Evolutionary conservation across 1,284 basidiomycete genomes (phyloP), one percentile per base, ranked within the genome.

Genomic region (Fomitopsis betulina): DNA sequence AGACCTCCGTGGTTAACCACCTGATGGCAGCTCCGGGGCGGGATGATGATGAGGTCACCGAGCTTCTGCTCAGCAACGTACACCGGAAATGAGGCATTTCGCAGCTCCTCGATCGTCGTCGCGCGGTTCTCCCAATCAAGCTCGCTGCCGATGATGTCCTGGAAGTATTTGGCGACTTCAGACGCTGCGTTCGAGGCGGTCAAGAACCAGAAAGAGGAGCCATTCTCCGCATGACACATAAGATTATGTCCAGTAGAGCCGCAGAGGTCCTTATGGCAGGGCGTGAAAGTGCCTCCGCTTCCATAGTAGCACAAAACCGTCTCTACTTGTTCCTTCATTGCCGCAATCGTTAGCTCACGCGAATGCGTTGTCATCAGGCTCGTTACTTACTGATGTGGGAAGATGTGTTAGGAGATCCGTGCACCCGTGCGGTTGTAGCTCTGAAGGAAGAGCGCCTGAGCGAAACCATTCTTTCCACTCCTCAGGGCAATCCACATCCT

Each of bases 161-260:
- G 82, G 62, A 92, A 90, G 67, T 85, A 88, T 42, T 75, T 68
- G 0, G 81, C 75, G 6, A 80, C 86, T 12, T 66, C 67, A 9
- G 77, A 72, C 9, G 86, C 82, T 57, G 76, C 78, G 0, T 78
- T 74, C 42, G 83, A 77, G 55, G 78, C 74, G 2, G 90, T 90
- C 87, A 92, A 89, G 70, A 92, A 91, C 89, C 89, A 92, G 66
- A 84, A 89, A 1, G 89, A 85, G 1, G 84, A 86, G 0, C 85
- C 77, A 27, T 83, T 73, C 65, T 89, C 87, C 0, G 89, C 82
- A 65, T 86, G 85, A 64, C 84, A 86, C 90, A 92, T 91, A 12
- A 92, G 73, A 65, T 92, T 92, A 52, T 92, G 89, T 8, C 89
- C 90, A 3, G 85, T 85, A 1, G 89, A 91, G 0, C 82, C 89